Base-by-base conservation (phyloP, 208 protist species). In the Strigomonas oncopelti region DNA sequence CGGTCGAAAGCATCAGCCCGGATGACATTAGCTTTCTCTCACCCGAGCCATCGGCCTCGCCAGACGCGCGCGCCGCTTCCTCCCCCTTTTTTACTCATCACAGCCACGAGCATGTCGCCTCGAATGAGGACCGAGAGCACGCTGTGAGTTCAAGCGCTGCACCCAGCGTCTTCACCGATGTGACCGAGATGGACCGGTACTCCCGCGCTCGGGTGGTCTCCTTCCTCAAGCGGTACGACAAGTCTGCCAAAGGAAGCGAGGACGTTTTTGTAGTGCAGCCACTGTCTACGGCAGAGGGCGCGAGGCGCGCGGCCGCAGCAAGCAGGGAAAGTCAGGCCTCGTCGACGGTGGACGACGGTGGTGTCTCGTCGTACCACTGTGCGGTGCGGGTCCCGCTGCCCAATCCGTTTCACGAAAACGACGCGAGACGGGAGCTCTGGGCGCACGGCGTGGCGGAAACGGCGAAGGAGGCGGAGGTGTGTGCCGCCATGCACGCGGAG, bases 401-500 rank as follows among this genome's bases (percentile, higher is more conserved):
- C n/a, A 66, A 78, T 57, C 60, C 72, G 31, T 24, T 16, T 27
- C 18, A 27, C n/a, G 56, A 34, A 9, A 16, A 34, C 31, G 67
- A 58, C 22, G 20, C 61, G 5, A 24, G 1, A 20, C 60, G 61
- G 1, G 77, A 80, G 9, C 38, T 95, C 14, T 93, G 85, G 86
- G 90, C 87, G 25, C 91, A 96, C 71, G 91, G 88, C 14, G 71
- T 94, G 4, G 81, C 88, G 5, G 81, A 75, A 68, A 81, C 80
- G 22, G 71, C 60, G 5, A 92, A 91, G 64, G 80, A 92, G 32
- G 90, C 87, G 7, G 90, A 96, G 64, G 38, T 82, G 56, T 78
- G 92, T 14, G 90, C 90, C 0, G 82, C 87, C 20, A 93, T 93
- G 90, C 90, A 93, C 68, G 90, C 87, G 0, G 85, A 93, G 58